Percentiles rank a stretch among this genome's conserved stretches.
Evolutionary conservation across 805 yeast genomes (phyloP).

Genomic region (Ogataea kodamae): DNA sequence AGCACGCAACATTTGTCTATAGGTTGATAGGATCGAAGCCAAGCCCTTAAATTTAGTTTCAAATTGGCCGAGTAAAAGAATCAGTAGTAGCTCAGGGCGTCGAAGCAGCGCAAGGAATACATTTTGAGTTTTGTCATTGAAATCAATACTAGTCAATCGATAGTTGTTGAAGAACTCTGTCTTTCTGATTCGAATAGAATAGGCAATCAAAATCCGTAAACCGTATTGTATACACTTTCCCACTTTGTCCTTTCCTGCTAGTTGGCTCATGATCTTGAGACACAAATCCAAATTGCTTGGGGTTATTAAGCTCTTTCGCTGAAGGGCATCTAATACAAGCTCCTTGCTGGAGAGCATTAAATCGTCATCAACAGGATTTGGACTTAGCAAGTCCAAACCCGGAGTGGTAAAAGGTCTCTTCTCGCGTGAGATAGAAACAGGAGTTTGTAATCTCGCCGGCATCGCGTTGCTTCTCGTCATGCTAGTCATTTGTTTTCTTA

Average conservation of each 20-base stretch:
- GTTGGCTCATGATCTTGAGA: slow-evolving; percentile 48
- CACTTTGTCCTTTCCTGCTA: slow-evolving; percentile 69
- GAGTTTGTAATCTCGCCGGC: slow-evolving; percentile 18
- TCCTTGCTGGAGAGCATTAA: slow-evolving; percentile 15
- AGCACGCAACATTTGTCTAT: slow-evolving; percentile 66
- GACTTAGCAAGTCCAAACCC: slow-evolving; percentile 17
- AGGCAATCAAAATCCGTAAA: slow-evolving; percentile 47
- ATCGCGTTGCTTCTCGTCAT: slow-evolving; percentile 2
- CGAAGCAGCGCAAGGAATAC: slow-evolving; percentile 25
- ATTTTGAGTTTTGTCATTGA: slow-evolving; percentile 25
- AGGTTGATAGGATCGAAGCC: slow-evolving; percentile 47
- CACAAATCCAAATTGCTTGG: slow-evolving; percentile 33
- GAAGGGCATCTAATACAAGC: slow-evolving; percentile 15
- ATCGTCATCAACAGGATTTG: slow-evolving; percentile 20
- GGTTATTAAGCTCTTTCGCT: slow-evolving; percentile 4
- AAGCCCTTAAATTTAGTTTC: slow-evolving; percentile 40
- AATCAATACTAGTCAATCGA: slow-evolving; percentile 19
- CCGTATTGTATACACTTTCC: slow-evolving; percentile 63
- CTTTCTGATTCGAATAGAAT: slow-evolving; percentile 40
- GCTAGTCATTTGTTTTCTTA: slow-evolving; percentile 11
- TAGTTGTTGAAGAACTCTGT: slow-evolving; percentile 16
- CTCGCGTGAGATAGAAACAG: slow-evolving; percentile 8
- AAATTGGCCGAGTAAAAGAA: slow-evolving; percentile 39
- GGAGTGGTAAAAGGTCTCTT: slow-evolving; percentile 6
- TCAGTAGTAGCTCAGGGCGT: slow-evolving; percentile 29